A percentile compares a stretch with the other conserved stretches of the same genome.
Evolutionary conservation across 495 filamentous ascomycete species (phyloP).

Genomic region (Poronia punctata): DNA sequence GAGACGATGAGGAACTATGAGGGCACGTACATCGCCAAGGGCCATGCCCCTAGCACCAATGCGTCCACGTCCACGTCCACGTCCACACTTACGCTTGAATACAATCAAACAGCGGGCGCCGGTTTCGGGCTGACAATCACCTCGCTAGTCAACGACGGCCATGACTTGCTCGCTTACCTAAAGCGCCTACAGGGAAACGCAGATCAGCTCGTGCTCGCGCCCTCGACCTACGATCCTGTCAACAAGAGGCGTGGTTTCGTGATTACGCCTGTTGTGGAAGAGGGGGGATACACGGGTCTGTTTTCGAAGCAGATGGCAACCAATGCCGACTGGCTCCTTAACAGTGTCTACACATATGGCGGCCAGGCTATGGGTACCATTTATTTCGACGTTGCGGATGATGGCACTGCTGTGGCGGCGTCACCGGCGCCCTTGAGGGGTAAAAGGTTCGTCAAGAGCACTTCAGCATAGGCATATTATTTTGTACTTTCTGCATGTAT

Average conservation of each 20-base stretch:
- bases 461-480: too few relatives aligned
- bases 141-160: conserved; percentile 33
- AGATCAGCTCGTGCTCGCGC: conserved; percentile 21
- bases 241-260: conserved; percentile 17
- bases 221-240: conserved; percentile 18
- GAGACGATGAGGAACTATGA: conserved; percentile 24
- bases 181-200: not conserved
- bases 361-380: conserved; percentile 24
- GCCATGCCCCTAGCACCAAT: too few relatives aligned
- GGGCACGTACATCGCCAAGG: conserved; percentile 24
- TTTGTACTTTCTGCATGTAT: too few relatives aligned
- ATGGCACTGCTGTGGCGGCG: conserved; percentile 25
- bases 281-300: conserved; percentile 7
- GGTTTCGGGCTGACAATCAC: conserved; percentile 26
- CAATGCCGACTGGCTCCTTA: conserved; percentile 17
- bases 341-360: conserved; percentile 22
- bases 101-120: conserved; percentile 14
- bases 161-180: conserved; percentile 19
- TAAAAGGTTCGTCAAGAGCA: conserved; percentile 14
- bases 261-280: conserved; percentile 4
- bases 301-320: conserved; percentile 14
- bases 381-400: conserved; percentile 28
- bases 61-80: conserved; percentile 17
- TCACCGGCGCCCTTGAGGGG: conserved; percentile 17
- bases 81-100: conserved; percentile 24